Conservation (phyloP, 371 early-diverging fungal species). For the Sporodiniella umbellata region DNA sequence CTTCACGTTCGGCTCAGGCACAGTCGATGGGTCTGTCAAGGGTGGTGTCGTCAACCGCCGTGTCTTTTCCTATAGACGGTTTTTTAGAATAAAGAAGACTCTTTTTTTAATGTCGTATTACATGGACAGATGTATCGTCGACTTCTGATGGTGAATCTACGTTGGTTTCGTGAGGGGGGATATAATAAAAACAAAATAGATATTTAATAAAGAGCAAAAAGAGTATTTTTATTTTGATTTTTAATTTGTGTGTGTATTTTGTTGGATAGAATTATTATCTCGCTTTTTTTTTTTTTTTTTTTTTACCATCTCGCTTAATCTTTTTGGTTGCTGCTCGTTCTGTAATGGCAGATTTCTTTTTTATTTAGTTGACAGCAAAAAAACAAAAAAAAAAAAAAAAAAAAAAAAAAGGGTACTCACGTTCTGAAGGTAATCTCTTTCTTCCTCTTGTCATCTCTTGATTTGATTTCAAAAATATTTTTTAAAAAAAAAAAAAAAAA, state of each 20-base stretch:
- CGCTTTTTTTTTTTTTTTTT: not conserved
- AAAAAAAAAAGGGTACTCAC: not conserved
- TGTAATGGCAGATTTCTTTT: not conserved
- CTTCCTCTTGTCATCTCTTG: not conserved
- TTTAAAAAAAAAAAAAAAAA: not conserved
- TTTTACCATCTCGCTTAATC: not conserved
- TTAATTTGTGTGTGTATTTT: too few species aligned
- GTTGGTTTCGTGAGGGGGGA: not conserved
- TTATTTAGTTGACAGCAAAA: too few species aligned
- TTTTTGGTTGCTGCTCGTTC: not conserved
- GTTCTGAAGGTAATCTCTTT: slow-evolving; percentile 3
- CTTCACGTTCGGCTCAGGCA: slow-evolving; percentile 42
- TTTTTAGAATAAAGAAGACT: too few species aligned
- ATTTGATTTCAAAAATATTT: not conserved
- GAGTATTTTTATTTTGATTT: too few species aligned
- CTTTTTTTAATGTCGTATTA: too few species aligned
- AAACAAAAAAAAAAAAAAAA: too few species aligned
- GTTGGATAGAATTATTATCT: too few species aligned
- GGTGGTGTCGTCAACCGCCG: slow-evolving; percentile 11
- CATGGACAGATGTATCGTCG: not conserved
- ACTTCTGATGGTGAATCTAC: not conserved
- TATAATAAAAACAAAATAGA: not conserved
- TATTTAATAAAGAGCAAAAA: too few species aligned
- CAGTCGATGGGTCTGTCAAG: slow-evolving; percentile 17
- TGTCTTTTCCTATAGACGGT: not conserved